phyloP scores from a whole-genome alignment of 306 rosid species.

The Acmispon strigosus region DNA sequence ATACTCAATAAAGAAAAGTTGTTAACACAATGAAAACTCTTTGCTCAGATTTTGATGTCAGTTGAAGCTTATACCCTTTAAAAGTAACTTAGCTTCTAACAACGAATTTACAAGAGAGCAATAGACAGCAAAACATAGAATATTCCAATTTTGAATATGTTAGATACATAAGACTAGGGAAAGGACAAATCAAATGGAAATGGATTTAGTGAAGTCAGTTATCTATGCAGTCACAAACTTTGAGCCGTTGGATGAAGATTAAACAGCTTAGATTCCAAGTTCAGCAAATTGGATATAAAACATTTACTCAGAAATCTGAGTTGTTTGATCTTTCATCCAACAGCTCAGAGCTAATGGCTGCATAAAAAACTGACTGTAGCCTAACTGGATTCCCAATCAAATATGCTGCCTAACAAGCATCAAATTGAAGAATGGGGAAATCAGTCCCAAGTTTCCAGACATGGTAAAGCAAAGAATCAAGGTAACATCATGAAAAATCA shows the following conservation, averaged over 20 bases:
- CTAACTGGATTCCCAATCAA: too few relatives aligned
- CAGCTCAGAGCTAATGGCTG: too few relatives aligned
- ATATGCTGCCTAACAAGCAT: background rate
- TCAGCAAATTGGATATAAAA: too few relatives aligned
- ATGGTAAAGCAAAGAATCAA: background rate
- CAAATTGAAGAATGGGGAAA: background rate
- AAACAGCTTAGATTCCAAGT: too few relatives aligned
- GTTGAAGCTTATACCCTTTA: background rate
- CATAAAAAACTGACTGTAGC: too few relatives aligned
- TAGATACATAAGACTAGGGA: background rate
- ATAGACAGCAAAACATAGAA: background rate
- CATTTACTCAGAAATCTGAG: too few relatives aligned
- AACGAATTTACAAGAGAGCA: background rate
- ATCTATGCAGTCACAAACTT: too few relatives aligned
- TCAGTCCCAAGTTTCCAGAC: background rate
- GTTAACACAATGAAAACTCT: background rate
- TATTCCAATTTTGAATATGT: background rate
- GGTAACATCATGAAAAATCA: background rate
- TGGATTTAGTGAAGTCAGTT: too few relatives aligned
- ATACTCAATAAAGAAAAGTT: background rate
- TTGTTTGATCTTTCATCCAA: too few relatives aligned
- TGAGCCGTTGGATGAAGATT: too few relatives aligned
- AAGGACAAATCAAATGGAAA: background rate
- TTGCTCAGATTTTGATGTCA: background rate
- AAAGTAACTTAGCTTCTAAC: background rate